Conservation (phyloP, 495 filamentous ascomycete species). For the Clohesyomyces aquaticus region DNA sequence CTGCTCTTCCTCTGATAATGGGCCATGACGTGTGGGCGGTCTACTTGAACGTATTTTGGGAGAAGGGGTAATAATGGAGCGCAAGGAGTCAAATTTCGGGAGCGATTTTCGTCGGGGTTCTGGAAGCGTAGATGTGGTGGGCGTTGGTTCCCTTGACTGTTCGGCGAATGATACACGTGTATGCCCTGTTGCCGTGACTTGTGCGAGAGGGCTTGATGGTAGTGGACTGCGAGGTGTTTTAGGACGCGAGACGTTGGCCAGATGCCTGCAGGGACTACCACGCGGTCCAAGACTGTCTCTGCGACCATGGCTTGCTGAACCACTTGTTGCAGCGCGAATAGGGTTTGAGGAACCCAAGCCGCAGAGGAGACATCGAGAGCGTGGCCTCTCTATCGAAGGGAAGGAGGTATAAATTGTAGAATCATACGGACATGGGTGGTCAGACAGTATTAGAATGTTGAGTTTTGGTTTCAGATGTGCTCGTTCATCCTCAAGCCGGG, state of each 20-base stretch:
- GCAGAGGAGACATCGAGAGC: slow-evolving; percentile 6
- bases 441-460: slow-evolving; percentile 2
- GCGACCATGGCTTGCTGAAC: background rate
- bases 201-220: background rate
- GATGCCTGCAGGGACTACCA: background rate
- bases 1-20: background rate
- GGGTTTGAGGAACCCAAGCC: background rate
- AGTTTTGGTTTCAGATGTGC: background rate
- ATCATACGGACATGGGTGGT: slow-evolving; percentile 20
- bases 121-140: background rate
- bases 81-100: too few relatives aligned
- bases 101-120: background rate
- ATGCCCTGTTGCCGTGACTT: background rate
- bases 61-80: too few relatives aligned
- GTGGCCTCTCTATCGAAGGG: slow-evolving; percentile 12
- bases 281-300: background rate
- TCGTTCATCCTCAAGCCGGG: background rate
- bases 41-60: too few relatives aligned
- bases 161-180: background rate
- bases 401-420: slow-evolving; percentile 18
- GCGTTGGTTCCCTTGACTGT: background rate
- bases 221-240: background rate
- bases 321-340: background rate
- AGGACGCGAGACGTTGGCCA: background rate
- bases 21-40: background rate